These are phyloP conservation scores for Candida khao-thaluensis DNA, from an alignment of 805 yeast species.

Conservation along the genomic window DNA sequence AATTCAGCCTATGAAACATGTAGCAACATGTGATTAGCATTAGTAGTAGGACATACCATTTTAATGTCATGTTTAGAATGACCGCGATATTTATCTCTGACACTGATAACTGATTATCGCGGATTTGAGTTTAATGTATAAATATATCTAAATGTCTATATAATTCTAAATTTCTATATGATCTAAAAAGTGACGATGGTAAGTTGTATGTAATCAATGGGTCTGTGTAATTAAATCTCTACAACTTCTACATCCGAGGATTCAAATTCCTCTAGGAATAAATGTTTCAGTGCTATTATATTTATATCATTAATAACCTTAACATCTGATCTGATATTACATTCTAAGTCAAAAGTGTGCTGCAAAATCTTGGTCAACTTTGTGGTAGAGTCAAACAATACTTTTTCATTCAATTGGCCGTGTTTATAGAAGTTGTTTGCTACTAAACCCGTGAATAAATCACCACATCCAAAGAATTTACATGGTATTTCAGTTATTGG, in stretches of 20 bases:
- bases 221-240: too few species aligned
- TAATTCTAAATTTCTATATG: too few species aligned
- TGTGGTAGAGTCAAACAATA: conserved; percentile 25
- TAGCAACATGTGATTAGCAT: not conserved
- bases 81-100: too few species aligned
- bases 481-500: conserved; percentile 54
- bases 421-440: conserved; percentile 46
- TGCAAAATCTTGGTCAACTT: conserved; percentile 30
- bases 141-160: too few species aligned
- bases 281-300: conserved; percentile 34
- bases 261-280: conserved; percentile 20
- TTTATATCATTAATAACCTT: conserved; percentile 33
- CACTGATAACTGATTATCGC: too few species aligned
- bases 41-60: conserved; percentile 5
- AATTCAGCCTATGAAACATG: not conserved
- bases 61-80: conserved; percentile 1
- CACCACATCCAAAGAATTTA: conserved; percentile 73
- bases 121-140: too few species aligned
- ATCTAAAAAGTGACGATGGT: too few species aligned
- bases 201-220: too few species aligned
- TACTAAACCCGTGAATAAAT: conserved; percentile 62
- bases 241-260: not conserved
- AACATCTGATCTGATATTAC: conserved; percentile 11
- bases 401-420: conserved; percentile 22
- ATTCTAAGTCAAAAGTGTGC: conserved; percentile 26